phyloP scores from a whole-genome alignment of 1,139 yeast species.

The Yamadazyma sp. region DNA sequence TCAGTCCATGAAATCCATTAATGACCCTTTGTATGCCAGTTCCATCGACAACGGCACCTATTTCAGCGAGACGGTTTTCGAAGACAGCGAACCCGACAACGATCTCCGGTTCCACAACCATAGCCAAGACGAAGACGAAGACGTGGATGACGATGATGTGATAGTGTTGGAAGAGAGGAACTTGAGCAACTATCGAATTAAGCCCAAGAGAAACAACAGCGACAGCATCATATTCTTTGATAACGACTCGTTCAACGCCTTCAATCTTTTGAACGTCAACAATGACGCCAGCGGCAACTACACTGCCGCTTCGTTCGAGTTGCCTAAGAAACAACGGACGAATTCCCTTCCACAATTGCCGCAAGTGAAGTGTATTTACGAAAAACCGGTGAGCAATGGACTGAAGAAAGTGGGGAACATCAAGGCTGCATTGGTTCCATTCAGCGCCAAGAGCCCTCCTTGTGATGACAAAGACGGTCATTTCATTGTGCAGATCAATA shows the following conservation, averaged over 20 bases:
- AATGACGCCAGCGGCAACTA: conserved; percentile 1
- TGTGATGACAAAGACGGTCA: conserved; percentile 84
- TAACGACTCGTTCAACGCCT: conserved; percentile 44
- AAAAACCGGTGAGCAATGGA: conserved; percentile 37
- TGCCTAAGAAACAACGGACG: conserved; percentile 56
- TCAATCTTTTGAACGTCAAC: conserved; percentile 44
- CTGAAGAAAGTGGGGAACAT: conserved; percentile 40
- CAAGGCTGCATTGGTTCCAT: conserved; percentile 42
- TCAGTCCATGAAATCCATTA: conserved; percentile 1
- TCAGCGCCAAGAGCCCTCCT: conserved; percentile 39
- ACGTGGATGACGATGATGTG: conserved; percentile 30
- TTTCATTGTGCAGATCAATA: conserved; percentile 64
- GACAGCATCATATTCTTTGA: conserved; percentile 40
- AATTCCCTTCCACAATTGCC: conserved; percentile 74
- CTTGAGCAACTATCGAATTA: conserved; percentile 20
- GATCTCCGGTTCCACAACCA: not conserved
- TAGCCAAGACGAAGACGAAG: conserved; percentile 21
- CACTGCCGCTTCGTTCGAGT: conserved; percentile 11
- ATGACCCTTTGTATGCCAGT: conserved; percentile 3
- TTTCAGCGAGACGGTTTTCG: conserved; percentile 12
- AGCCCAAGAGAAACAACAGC: conserved; percentile 34
- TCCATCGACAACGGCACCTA: conserved; percentile 2
- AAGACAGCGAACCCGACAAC: conserved; percentile 9
- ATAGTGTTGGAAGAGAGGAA: conserved; percentile 37
- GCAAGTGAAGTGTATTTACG: conserved; percentile 46